A percentile compares a stretch with the other conserved stretches of the same genome.
These are phyloP conservation scores for Chrysoporthe austroafricana DNA, from an alignment of 2,329 filamentous ascomycete species.

Conservation along the genomic window DNA sequence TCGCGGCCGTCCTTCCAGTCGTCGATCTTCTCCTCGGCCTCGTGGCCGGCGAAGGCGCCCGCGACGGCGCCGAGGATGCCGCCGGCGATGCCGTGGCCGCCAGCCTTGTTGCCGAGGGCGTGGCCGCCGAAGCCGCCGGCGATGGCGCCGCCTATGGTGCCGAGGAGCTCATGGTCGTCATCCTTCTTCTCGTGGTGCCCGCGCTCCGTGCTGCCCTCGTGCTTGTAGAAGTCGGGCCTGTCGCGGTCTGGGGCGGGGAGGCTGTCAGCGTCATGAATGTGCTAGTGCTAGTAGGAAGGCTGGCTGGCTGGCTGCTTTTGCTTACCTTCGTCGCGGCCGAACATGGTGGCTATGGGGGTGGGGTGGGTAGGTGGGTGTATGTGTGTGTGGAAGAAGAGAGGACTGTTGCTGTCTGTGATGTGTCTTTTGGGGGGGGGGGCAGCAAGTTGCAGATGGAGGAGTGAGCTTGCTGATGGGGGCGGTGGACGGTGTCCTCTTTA, in stretches of 20 bases:
- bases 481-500: too few species aligned
- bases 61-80: constrained; percentile 45
- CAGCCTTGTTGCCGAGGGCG: constrained; percentile 42
- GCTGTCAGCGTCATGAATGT: too few species aligned
- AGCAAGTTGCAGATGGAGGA: too few species aligned
- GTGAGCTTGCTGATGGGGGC: too few species aligned
- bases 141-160: constrained; percentile 45
- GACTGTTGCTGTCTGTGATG: too few species aligned
- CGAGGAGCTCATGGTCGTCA: constrained; percentile 47
- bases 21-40: constrained; percentile 44
- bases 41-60: constrained; percentile 47
- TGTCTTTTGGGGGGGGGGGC: too few species aligned
- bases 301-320: too few species aligned
- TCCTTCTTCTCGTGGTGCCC: constrained; percentile 1
- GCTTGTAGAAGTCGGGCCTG: constrained; percentile 22
- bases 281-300: too few species aligned
- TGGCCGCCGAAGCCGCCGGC: constrained; percentile 46
- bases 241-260: constrained; percentile 1
- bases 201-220: constrained; percentile 14
- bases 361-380: too few species aligned
- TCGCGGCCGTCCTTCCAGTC: constrained; percentile 46
- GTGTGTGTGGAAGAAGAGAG: too few species aligned
- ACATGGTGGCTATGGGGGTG: too few species aligned
- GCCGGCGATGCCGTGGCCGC: constrained; percentile 39
- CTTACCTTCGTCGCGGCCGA: too few species aligned